A percentile compares a stretch with the other conserved stretches of the same genome.
These are phyloP conservation scores for Pontederia crassipes DNA, from an alignment of 176 grass and related monocot species.

Conservation along the genomic window DNA sequence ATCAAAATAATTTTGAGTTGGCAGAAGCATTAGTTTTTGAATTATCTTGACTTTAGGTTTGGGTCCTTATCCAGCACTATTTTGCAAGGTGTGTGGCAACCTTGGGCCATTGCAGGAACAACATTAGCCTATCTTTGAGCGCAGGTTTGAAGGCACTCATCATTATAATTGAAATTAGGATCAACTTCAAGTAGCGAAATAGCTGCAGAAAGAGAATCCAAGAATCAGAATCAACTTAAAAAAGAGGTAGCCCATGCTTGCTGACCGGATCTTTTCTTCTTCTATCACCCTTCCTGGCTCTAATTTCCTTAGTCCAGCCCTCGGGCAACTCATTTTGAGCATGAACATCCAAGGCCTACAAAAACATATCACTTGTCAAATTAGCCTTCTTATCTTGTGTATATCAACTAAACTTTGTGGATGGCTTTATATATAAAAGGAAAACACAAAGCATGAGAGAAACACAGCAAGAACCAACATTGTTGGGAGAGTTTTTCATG, in stretches of 20 bases:
- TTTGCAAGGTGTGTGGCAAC: too few species aligned
- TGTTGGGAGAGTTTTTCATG: not conserved
- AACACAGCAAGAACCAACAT: not conserved
- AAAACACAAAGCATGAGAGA: not conserved
- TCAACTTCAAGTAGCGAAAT: too few species aligned
- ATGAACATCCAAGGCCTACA: constrained; percentile 15
- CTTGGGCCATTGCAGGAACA: too few species aligned
- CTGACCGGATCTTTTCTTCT: constrained; percentile 33
- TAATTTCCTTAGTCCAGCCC: constrained; percentile 50
- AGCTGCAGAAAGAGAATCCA: not conserved
- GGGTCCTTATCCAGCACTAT: too few species aligned
- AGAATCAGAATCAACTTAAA: not conserved
- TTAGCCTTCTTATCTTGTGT: not conserved
- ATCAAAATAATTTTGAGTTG: not conserved
- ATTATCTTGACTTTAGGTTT: too few species aligned
- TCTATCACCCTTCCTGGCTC: constrained; percentile 29
- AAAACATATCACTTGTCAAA: not conserved
- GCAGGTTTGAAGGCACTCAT: too few species aligned
- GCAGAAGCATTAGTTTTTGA: too few species aligned
- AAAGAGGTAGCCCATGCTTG: not conserved
- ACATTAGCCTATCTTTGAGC: too few species aligned
- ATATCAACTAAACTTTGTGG: not conserved
- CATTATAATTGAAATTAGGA: too few species aligned
- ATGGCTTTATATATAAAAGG: too few species aligned
- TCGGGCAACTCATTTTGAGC: constrained; percentile 30